Percentiles rank a stretch among this genome's conserved stretches.
Evolutionary conservation across 2,329 filamentous ascomycete genomes (phyloP).

Genomic region (Arachnopeziza araneosa): DNA sequence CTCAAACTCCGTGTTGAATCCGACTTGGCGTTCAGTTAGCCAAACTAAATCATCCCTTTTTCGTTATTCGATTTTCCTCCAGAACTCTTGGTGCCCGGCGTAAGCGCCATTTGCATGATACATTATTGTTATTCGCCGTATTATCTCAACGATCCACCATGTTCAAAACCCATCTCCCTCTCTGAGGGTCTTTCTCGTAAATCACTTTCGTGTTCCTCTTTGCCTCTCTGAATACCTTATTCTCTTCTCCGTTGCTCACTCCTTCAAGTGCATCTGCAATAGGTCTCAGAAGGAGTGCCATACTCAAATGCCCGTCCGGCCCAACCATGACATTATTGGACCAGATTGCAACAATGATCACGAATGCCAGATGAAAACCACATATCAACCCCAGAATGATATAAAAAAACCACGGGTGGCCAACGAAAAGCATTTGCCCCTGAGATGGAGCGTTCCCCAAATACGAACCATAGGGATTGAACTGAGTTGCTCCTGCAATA

Average conservation of each 20-base stretch:
- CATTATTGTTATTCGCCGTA: background rate
- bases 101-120: too few relatives aligned
- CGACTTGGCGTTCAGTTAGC: background rate
- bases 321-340: constrained; percentile 26
- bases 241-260: constrained; percentile 19
- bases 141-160: background rate
- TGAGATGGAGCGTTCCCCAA: constrained; percentile 12
- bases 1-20: background rate
- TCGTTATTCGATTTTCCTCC: too few relatives aligned
- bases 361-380: constrained; percentile 21
- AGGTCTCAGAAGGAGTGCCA: constrained; percentile 24
- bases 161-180: constrained; percentile 11
- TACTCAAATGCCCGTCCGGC: constrained; percentile 21
- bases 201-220: constrained; percentile 19
- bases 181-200: constrained; percentile 23
- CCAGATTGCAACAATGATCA: constrained; percentile 20
- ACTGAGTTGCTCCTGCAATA: constrained; percentile 19
- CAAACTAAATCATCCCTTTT: background rate
- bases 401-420: constrained; percentile 41
- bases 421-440: constrained; percentile 29
- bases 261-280: constrained; percentile 26
- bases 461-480: constrained; percentile 13
- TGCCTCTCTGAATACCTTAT: constrained; percentile 19
- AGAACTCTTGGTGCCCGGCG: too few relatives aligned
- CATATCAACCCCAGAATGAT: constrained; percentile 30